A percentile compares a stretch with the other conserved stretches of the same genome.
Evolutionary conservation across 805 yeast species (phyloP).

Genomic region (Pichia californica): DNA sequence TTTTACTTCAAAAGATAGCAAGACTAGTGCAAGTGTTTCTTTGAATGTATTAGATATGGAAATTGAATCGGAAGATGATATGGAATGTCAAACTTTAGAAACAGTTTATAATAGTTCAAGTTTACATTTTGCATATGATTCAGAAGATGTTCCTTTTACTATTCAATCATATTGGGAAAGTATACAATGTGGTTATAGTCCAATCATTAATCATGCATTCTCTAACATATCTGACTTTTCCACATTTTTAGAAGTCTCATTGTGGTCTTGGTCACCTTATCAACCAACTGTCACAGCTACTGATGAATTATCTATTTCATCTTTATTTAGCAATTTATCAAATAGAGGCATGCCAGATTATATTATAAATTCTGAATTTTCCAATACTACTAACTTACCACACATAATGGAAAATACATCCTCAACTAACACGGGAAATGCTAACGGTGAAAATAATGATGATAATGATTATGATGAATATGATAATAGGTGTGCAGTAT

Average conservation of each 20-base stretch:
- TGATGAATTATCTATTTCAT: slow-evolving; percentile 4
- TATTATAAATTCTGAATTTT: not conserved
- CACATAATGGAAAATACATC: no score
- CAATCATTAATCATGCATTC: slow-evolving; percentile 45
- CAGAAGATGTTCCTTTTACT: slow-evolving; percentile 32
- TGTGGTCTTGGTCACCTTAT: slow-evolving; percentile 72
- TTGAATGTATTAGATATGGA: slow-evolving; percentile 3
- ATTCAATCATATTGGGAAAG: slow-evolving; percentile 31
- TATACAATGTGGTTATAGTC: slow-evolving; percentile 56
- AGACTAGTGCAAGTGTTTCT: no score
- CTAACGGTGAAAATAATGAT: not conserved
- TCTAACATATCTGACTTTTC: slow-evolving; percentile 25
- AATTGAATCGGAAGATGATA: not conserved
- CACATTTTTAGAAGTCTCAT: slow-evolving; percentile 27
- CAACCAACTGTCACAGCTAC: slow-evolving; percentile 38
- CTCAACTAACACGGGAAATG: not conserved
- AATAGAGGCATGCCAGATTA: not conserved
- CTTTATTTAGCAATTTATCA: not conserved
- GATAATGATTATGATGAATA: slow-evolving; percentile 17
- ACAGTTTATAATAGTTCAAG: not conserved
- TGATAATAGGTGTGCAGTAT: slow-evolving; percentile 35
- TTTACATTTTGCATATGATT: slow-evolving; percentile 32
- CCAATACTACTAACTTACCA: no score
- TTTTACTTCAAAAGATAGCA: slow-evolving; percentile 2
- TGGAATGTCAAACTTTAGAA: not conserved